Evolutionary conservation across 352 stramenopile genomes (phyloP).

Genomic region (Phytopythium helicoides): DNA sequence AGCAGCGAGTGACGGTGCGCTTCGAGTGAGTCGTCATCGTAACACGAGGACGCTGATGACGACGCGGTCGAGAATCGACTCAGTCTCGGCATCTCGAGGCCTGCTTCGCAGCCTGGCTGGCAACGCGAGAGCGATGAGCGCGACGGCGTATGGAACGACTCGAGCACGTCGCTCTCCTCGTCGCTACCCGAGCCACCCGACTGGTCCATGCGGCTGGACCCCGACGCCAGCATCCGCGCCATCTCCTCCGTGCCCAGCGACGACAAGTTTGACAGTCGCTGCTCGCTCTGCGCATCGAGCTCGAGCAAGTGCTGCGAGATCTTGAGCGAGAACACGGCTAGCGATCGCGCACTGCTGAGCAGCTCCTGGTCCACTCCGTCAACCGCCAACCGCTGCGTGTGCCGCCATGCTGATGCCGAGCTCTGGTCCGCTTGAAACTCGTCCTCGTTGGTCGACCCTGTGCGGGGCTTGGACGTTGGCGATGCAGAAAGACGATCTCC

Average conservation of each 20-base stretch:
- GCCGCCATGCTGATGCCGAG: background rate
- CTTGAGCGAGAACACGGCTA: constrained; percentile 21
- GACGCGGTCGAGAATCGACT: constrained; percentile 29
- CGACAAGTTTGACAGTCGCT: constrained; percentile 2
- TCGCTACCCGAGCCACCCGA: constrained; percentile 1
- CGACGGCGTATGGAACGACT: constrained; percentile 11
- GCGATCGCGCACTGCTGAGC: constrained; percentile 14
- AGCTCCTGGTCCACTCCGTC: constrained; percentile 2
- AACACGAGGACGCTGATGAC: constrained; percentile 21
- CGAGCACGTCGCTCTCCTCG: constrained; percentile 11
- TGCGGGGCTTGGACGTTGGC: background rate
- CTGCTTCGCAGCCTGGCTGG: constrained; percentile 8
- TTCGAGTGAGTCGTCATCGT: constrained; percentile 22
- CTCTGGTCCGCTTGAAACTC: background rate
- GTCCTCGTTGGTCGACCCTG: background rate
- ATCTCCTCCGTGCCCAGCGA: constrained; percentile 15
- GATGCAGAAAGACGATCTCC: too few species aligned
- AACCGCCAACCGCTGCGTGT: too few species aligned
- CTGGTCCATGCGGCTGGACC: background rate
- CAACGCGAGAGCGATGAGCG: background rate
- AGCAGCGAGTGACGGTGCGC: constrained; percentile 35
- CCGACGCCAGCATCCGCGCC: background rate
- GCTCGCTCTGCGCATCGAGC: constrained; percentile 4
- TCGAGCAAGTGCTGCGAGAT: constrained; percentile 14
- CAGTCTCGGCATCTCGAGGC: constrained; percentile 15